These are phyloP conservation scores for Coemansia sp. DNA, from an alignment of 192 early-diverging fungal genomes.

Conservation along the genomic window DNA sequence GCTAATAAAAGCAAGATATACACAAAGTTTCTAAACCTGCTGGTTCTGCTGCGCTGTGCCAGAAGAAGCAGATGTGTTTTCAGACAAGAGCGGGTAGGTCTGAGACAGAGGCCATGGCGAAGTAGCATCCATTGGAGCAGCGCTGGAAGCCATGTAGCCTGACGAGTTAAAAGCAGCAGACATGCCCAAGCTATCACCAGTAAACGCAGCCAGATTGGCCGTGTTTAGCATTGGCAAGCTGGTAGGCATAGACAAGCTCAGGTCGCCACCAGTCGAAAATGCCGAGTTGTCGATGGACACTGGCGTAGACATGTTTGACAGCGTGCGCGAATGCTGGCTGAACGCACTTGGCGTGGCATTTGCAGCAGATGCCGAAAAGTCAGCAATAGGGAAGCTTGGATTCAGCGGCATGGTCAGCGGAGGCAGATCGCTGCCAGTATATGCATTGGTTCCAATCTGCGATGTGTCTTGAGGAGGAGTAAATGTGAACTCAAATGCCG, in stretches of 20 bases:
- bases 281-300: constrained; percentile 21
- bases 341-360: background rate
- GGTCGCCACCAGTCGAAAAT: constrained; percentile 18
- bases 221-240: constrained; percentile 41
- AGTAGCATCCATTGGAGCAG: constrained; percentile 6
- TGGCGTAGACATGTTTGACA: constrained; percentile 29
- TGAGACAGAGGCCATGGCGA: constrained; percentile 23
- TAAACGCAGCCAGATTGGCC: constrained; percentile 20
- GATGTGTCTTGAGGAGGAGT: constrained; percentile 13
- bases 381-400: constrained; percentile 50
- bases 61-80: constrained; percentile 1
- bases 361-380: constrained; percentile 18
- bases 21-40: constrained; percentile 3
- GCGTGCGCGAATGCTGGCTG: constrained; percentile 29
- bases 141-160: constrained; percentile 24
- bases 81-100: constrained; percentile 20
- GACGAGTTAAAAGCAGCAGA: constrained; percentile 17
- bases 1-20: constrained; percentile 1
- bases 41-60: constrained; percentile 12
- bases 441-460: constrained; percentile 13
- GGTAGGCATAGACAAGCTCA: constrained; percentile 1
- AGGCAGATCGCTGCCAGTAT: constrained; percentile 17
- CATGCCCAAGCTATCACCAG: constrained; percentile 24
- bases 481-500: constrained; percentile 40
- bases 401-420: constrained; percentile 47